Evolutionary conservation across 352 stramenopile genomes (phyloP), one percentile per base, ranked within the genome.

Genomic region (Bremia lactucae): DNA sequence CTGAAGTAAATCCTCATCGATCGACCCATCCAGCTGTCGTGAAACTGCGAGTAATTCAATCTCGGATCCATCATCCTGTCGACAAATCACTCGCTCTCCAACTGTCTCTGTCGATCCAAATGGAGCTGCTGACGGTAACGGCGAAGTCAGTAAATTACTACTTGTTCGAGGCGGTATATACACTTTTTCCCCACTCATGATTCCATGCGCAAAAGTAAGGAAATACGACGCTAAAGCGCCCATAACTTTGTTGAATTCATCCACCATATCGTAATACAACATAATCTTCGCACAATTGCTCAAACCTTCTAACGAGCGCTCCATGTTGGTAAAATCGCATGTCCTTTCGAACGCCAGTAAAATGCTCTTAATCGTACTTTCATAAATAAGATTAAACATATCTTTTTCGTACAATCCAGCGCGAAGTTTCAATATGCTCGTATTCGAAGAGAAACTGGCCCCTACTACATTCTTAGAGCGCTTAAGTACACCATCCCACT

Each of bases 401-500:
- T 93, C 81, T 29, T 86, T 83, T 58, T 93, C 81, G 42, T 91
- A 89, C 0, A 86, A 50, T 33, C 81, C 81, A 21, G 81, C 81
- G 0, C 77, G 78, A 0, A 93, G 64, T 65, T 93, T 87, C 14
- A 88, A 43, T 31, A 93, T 86, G 31, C 74, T 89, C 16, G 76
- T 65, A 29, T 91, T 90, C 11, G 78, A 93, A 28, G 81, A 90
- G 41, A 93, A 93, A 21, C 75, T 89, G 3, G 78, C 81, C 2
- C 79, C 81, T 3, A 93, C 81, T 8, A 93, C 81, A 41, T 93
- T 91, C 52, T 89, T 68, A 7, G 74, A 87, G 15, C 81, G 70
- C 60, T 93, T 91, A 4, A 93, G 55, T 19, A 93, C 72, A 10
- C 81, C 81, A 22, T 93, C 81, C 81, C 81, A 93, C 46, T 90